phyloP scores from a whole-genome alignment of 148 eudicot species.

The Fagopyrum esculentum region DNA sequence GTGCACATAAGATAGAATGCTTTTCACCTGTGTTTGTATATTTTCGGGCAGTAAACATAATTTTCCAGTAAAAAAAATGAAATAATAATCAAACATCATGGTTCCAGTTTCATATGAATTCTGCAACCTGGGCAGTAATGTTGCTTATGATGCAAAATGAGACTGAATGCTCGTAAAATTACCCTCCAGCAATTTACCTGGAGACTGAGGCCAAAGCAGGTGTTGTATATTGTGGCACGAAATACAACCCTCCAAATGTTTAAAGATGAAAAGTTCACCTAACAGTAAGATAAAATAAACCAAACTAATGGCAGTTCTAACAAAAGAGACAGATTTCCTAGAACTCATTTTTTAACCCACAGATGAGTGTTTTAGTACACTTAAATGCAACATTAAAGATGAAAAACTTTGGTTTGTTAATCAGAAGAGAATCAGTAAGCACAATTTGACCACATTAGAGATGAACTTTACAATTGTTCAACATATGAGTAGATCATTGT shows the following conservation, averaged over 20 bases:
- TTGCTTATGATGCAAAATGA: background rate
- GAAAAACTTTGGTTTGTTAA: too few relatives aligned
- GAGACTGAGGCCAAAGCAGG: background rate
- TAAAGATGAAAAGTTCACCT: background rate
- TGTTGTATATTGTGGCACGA: background rate
- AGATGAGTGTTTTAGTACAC: background rate
- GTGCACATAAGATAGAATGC: background rate
- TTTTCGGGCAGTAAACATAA: too few relatives aligned
- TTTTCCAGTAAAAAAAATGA: too few relatives aligned
- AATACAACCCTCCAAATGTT: background rate
- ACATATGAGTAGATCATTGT: too few relatives aligned
- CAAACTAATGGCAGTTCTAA: background rate
- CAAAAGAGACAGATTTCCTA: background rate
- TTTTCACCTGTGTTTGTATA: too few relatives aligned
- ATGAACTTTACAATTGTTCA: too few relatives aligned
- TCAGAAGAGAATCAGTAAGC: too few relatives aligned
- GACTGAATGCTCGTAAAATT: background rate
- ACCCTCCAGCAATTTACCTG: background rate
- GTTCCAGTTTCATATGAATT: too few relatives aligned
- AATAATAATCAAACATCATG: too few relatives aligned
- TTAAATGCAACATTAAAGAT: too few relatives aligned
- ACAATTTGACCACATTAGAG: too few relatives aligned
- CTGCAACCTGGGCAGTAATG: background rate
- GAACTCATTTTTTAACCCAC: background rate
- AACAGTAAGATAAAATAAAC: background rate